Evolutionary conservation across 2,329 filamentous ascomycete species (phyloP).

Genomic region (Colletotrichum tropicicola): DNA sequence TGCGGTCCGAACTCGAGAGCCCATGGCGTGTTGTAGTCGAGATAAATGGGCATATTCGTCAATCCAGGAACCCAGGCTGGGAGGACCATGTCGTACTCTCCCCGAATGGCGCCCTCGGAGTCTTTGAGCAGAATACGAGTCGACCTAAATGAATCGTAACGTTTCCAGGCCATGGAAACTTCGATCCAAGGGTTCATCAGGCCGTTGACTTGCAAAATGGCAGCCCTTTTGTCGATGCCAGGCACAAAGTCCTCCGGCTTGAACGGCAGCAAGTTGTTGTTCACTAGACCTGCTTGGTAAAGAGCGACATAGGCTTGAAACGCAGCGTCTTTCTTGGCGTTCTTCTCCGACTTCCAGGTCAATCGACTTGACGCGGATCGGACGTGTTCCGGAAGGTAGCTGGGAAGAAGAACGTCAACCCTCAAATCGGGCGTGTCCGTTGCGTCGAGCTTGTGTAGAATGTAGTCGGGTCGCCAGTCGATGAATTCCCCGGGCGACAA

Average conservation of each 20-base stretch:
- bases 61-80: constrained; percentile 52
- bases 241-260: constrained; percentile 48
- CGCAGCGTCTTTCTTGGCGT: constrained; percentile 82
- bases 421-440: constrained; percentile 43
- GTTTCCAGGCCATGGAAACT: constrained; percentile 54
- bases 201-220: constrained; percentile 45
- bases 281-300: constrained; percentile 76
- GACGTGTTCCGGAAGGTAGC: constrained; percentile 70
- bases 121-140: constrained; percentile 34
- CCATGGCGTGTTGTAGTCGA: constrained; percentile 47
- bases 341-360: constrained; percentile 76
- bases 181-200: constrained; percentile 57
- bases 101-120: constrained; percentile 38
- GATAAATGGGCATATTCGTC: constrained; percentile 48
- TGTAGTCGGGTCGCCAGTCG: constrained; percentile 75
- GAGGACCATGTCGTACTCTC: constrained; percentile 52
- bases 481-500: constrained; percentile 67
- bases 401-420: constrained; percentile 76
- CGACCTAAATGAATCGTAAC: constrained; percentile 38
- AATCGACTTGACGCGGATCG: constrained; percentile 60
- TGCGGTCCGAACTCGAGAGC: constrained; percentile 40
- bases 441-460: constrained; percentile 52
- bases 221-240: constrained; percentile 46
- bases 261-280: constrained; percentile 79
- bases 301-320: constrained; percentile 81